These are phyloP conservation scores for Ajuga reptans DNA, from an alignment of 305 asterid species.

Conservation along the genomic window DNA sequence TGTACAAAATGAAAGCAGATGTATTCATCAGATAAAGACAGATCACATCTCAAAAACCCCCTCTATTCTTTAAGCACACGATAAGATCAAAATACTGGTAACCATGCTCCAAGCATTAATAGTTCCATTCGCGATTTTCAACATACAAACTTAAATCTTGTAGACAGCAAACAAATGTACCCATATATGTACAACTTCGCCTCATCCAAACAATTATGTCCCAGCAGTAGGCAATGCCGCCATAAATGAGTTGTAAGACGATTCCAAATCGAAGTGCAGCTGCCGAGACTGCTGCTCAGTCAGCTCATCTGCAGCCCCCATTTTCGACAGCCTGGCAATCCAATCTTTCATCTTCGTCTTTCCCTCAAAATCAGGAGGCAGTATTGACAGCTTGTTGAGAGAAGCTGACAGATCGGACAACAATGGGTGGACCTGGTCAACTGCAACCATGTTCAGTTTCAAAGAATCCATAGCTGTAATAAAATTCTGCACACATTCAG, in stretches of 20 bases:
- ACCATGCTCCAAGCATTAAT: neutral
- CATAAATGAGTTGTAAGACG: constrained; percentile 88
- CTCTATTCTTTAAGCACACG: constrained; percentile 8
- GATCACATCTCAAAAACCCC: constrained; percentile 12
- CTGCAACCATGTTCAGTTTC: constrained; percentile 81
- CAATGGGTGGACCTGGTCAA: constrained; percentile 85
- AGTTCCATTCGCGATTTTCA: neutral
- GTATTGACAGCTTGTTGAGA: constrained; percentile 63
- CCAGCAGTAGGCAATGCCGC: constrained; percentile 78
- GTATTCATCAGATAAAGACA: neutral
- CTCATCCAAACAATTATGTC: constrained; percentile 31
- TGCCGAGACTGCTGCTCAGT: constrained; percentile 97
- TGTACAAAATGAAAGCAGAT: neutral
- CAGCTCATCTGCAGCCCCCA: constrained; percentile 93
- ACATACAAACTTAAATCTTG: constrained; percentile 11
- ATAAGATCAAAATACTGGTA: constrained; percentile 11
- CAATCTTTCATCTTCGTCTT: constrained; percentile 83
- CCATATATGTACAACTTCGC: constrained; percentile 34
- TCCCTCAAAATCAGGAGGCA: constrained; percentile 88
- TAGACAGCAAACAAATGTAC: constrained; percentile 14
- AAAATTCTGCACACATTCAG: constrained; percentile 81
- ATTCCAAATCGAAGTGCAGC: constrained; percentile 81
- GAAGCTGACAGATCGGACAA: constrained; percentile 65
- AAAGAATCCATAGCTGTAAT: constrained; percentile 88
- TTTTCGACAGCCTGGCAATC: constrained; percentile 68